Conservation (phyloP, 768 basidiomycete species). For the Lactarius hengduanensis region DNA sequence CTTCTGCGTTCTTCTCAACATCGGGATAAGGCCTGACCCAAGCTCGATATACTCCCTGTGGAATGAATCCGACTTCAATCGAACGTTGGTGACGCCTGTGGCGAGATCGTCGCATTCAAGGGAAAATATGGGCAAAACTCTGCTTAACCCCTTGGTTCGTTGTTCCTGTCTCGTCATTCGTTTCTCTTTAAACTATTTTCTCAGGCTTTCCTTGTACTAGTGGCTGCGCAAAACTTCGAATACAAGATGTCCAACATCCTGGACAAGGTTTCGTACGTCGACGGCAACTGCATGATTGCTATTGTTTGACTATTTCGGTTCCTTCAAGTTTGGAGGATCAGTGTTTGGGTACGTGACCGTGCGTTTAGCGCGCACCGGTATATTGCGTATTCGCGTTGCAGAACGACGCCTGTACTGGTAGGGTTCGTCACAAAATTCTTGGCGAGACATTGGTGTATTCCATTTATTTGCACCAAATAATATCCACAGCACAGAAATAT, state of each 20-base stretch:
- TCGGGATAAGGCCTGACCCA: constrained; percentile 81
- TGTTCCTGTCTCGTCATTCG: background rate
- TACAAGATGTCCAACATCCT: constrained; percentile 94
- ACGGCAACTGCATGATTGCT: background rate
- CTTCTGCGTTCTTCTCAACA: constrained; percentile 50
- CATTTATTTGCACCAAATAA: background rate
- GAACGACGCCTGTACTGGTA: constrained; percentile 64
- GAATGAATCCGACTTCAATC: constrained; percentile 95
- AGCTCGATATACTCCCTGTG: constrained; percentile 89
- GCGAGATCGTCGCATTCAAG: constrained; percentile 93
- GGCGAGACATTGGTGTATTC: constrained; percentile 62
- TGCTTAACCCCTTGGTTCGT: constrained; percentile 69
- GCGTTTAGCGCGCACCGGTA: constrained; percentile 92
- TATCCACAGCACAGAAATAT: constrained; percentile 72
- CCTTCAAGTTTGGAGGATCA: constrained; percentile 58
- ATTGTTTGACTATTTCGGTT: background rate
- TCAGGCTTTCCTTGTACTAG: constrained; percentile 36
- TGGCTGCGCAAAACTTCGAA: constrained; percentile 92
- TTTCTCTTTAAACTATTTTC: background rate
- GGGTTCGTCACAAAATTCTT: constrained; percentile 73
- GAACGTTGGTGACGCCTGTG: constrained; percentile 74
- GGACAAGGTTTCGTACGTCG: constrained; percentile 72
- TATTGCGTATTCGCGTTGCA: constrained; percentile 88
- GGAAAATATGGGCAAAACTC: constrained; percentile 75
- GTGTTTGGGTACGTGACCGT: constrained; percentile 91